These are phyloP conservation scores for Nannizziopsis arthrosporioides DNA, from an alignment of 2,329 filamentous ascomycete genomes.

Conservation along the genomic window DNA sequence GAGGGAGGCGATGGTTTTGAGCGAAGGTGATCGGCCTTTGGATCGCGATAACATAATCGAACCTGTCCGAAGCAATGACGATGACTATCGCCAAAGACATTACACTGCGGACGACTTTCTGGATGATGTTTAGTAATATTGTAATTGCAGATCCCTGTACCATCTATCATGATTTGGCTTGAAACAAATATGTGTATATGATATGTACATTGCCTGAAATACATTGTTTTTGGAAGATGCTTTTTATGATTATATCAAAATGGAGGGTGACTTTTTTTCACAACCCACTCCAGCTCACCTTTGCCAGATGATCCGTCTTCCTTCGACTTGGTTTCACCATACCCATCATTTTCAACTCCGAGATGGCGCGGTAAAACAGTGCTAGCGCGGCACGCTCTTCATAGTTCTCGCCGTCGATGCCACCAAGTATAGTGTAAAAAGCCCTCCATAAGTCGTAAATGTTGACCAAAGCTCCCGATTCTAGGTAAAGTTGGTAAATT, in stretches of 20 bases:
- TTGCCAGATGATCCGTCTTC: conserved; percentile 84
- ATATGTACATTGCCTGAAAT: too few species aligned
- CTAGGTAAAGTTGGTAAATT: conserved; percentile 51
- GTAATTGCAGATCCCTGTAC: background rate
- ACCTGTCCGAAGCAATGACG: conserved; percentile 26
- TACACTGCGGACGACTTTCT: background rate
- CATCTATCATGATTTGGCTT: background rate
- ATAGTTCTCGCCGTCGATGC: conserved; percentile 22
- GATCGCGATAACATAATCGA: conserved; percentile 70
- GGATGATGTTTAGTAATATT: background rate
- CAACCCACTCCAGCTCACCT: conserved; percentile 63
- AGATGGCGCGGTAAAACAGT: conserved; percentile 72
- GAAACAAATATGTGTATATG: too few species aligned
- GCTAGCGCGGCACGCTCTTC: conserved; percentile 42
- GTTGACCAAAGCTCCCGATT: conserved; percentile 51
- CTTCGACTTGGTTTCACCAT: conserved; percentile 82
- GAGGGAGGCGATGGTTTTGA: conserved; percentile 81
- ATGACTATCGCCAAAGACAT: background rate
- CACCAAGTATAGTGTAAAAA: conserved; percentile 43
- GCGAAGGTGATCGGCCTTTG: conserved; percentile 67
- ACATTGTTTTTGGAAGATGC: too few species aligned
- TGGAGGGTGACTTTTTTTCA: conserved; percentile 7
- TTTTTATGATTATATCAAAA: too few species aligned
- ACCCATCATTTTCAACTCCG: conserved; percentile 74
- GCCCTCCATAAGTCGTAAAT: conserved; percentile 51